Base-by-base conservation (phyloP, 1,284 basidiomycete species). In the Rhizoctonia solani region DNA sequence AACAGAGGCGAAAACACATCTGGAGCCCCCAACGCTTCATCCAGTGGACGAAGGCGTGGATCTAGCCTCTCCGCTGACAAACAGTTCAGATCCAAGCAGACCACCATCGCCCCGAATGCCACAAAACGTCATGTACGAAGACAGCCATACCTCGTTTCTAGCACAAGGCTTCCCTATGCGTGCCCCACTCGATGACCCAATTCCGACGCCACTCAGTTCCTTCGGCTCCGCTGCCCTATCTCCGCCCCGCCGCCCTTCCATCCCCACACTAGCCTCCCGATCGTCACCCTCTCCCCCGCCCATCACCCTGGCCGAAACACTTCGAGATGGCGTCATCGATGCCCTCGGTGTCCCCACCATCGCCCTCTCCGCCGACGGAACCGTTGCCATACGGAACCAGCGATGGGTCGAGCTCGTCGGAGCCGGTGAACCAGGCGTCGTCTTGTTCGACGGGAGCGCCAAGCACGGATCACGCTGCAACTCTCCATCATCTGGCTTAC, bases 291-390 rank as follows among this genome's bases (percentile, higher is more conserved):
- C 49, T 14, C 59, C 59, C 1, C 47, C 59, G 1, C 59, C 59
- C 9, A 32, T 50, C n/a, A 23, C 47, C 1, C 16, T 53, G 1
- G 59, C 49, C 5, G 49, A 63, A 25, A 27, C 44, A n/a, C 49
- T 63, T 1, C 47, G 49, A 16, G 59, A 63, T 42, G 59, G 59
- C 14, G 59, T 53, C 11, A 63, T 63, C 2, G 59, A 63, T 37
- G 59, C 59, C 6, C 49, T 63, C 8, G 59, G 53, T n/a, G 23
- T 23, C n/a, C 47, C 59, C 29, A 49, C 47, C 16, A 37, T 63
- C 4, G 59, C 49, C 1, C 49, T 63, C 9, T 63, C 49, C 2
- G 34, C 49, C 3, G 47, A 52, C 49, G 59, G 59, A 23, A 53
- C 11, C n/a, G 34, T 63, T n/a, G 47, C 32, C 1, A 49, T 63